Evolutionary conservation across 108 stramenopile genomes (phyloP), one percentile per base, ranked within the genome.

Genomic region (Cyclotella choctawhatcheeana): DNA sequence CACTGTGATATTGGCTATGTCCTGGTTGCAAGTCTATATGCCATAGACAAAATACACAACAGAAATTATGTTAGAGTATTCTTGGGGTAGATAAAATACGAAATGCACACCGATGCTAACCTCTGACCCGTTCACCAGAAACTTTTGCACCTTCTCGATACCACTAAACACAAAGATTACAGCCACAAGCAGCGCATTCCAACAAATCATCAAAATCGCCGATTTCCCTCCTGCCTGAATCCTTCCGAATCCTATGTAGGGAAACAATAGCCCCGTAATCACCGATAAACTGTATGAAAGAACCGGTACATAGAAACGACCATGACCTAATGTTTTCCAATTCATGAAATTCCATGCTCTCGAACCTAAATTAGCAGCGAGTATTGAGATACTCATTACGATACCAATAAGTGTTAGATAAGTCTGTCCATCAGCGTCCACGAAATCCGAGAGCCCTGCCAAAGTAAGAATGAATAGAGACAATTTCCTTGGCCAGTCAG

Each of bases 311-410:
- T 84, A 58, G 32, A 44, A 18, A 22, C 40, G 5, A 33, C 56
- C 55, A 14, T 70, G 69, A 5, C 58, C 51, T 21, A 88, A 52
- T 6, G 90, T 86, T 24, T 78, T 74, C 85, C 86, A 86, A 31
- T 77, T 84, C 71, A 91, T 72, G 52, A 79, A 82, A 33, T 69
- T 37, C 90, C 90, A 91, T 3, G 88, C 86, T 30, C 85, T 77
- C 6, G 90, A 58, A 43, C 90, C 90, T 35, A 91, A 62, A 67
- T 91, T 91, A 18, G 88, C 88, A 52, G 82, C 66, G 25, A 91
- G 44, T 13, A 88, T 44, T 1, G 43, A 25, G 59, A 85, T 84
- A n/a, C 79, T 67, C 58, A 86, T 22, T 2, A 58, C 62, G 33
- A 91, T 79, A 34, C 90, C 90, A 35, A 61, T 52, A 2, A 88